phyloP scores from a whole-genome alignment of 1,284 basidiomycete genomes.

The Cryptococcus sp. region DNA sequence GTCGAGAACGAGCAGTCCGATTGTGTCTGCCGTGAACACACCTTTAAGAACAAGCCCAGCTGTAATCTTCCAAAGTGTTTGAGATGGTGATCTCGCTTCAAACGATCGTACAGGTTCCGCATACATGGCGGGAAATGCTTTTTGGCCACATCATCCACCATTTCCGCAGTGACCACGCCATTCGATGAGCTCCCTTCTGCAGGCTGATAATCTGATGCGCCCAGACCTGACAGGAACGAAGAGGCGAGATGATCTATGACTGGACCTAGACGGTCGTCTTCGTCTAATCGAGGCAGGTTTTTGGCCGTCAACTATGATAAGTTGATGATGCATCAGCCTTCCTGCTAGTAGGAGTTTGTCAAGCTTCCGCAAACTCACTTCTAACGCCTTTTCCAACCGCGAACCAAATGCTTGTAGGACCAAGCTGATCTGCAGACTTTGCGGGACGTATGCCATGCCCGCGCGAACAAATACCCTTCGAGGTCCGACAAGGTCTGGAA shows the following conservation, averaged over 20 bases:
- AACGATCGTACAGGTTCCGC: conserved; percentile 80
- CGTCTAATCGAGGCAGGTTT: conserved; percentile 88
- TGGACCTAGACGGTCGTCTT: conserved; percentile 88
- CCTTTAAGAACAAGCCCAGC: conserved; percentile 95
- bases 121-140: conserved; percentile 97
- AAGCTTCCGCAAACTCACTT: conserved; percentile 59
- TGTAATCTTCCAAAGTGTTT: conserved; percentile 92
- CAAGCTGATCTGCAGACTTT: conserved; percentile 78
- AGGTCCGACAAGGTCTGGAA: conserved; percentile 86
- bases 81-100: conserved; percentile 79
- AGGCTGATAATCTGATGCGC: conserved; percentile 44
- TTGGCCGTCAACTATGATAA: conserved; percentile 74
- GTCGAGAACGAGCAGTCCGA: not conserved
- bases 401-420: conserved; percentile 84
- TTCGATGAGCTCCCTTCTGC: conserved; percentile 54
- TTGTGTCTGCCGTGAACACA: conserved; percentile 39
- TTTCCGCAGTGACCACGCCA: conserved; percentile 77
- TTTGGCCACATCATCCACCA: conserved; percentile 84
- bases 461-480: conserved; percentile 76
- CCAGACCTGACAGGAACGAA: conserved; percentile 89
- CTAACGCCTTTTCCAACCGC: conserved; percentile 73
- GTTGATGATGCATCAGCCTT: not conserved
- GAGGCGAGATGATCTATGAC: conserved; percentile 90
- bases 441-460: conserved; percentile 90
- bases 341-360: not conserved